A percentile compares a stretch with the other conserved stretches of the same genome.
phyloP scores from a whole-genome alignment of 768 basidiomycete species.

The Steccherinum ochraceum region DNA sequence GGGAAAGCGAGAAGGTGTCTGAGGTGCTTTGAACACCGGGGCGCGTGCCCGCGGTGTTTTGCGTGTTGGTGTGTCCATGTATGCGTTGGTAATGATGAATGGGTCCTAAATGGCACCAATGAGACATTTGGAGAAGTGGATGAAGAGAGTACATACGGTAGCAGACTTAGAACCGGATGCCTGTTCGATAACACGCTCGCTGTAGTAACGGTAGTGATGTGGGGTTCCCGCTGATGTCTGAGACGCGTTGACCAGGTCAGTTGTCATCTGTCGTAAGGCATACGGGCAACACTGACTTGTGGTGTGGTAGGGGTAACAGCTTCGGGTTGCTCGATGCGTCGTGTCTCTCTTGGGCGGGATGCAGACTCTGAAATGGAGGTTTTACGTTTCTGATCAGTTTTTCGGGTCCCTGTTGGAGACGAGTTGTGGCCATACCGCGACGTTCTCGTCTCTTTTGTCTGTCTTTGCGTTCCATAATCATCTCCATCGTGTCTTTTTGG shows the following conservation, averaged over 20 bases:
- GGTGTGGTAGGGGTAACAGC: conserved; percentile 1
- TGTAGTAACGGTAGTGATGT: conserved; percentile 23
- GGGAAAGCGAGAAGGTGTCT: conserved; percentile 4
- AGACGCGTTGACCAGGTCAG: background rate
- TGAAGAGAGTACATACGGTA: conserved; percentile 10
- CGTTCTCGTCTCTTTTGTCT: conserved; percentile 41
- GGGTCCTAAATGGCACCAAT: conserved; percentile 10
- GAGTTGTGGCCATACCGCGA: conserved; percentile 19
- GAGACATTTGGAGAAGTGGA: background rate
- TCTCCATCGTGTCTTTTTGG: conserved; percentile 70
- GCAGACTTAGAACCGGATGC: conserved; percentile 14
- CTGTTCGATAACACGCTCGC: conserved; percentile 21
- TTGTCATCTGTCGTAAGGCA: background rate
- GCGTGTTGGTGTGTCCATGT: conserved; percentile 8
- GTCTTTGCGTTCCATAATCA: conserved; percentile 65
- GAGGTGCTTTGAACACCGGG: conserved; percentile 11
- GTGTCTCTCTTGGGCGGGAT: conserved; percentile 17
- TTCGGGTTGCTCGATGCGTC: conserved; percentile 12
- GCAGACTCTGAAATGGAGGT: conserved; percentile 14
- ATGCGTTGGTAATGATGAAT: conserved; percentile 1
- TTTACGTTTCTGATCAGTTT: background rate
- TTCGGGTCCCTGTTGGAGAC: conserved; percentile 1
- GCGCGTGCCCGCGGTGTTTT: background rate
- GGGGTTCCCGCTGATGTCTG: conserved; percentile 19
- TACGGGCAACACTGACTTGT: conserved; percentile 15